Evolutionary conservation across 1,284 basidiomycete species (phyloP), one percentile per base, ranked within the genome.

Genomic region (Ustilago lituana): DNA sequence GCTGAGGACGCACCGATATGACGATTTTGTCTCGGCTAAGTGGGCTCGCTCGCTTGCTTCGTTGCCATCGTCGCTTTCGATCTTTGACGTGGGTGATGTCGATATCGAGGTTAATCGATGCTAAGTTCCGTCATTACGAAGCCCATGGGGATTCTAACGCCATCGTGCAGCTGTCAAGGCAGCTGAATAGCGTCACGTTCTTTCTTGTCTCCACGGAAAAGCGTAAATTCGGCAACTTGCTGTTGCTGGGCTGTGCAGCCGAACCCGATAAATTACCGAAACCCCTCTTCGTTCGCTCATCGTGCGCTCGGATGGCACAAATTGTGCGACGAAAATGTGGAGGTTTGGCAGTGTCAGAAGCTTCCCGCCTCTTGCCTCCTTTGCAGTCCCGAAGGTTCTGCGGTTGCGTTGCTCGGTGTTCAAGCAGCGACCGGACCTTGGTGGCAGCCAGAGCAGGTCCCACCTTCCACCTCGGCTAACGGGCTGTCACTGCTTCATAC

Each of bases 91-190:
- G 15, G 33, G 19, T 5, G 23, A 15, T 11, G 19, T 31, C 8
- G n/a, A 10, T 35, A 45, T 43, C 47, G 26, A n/a, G n/a, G n/a
- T n/a, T n/a, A n/a, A n/a, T n/a, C n/a, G 37, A 40, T 37, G 56
- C 29, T 35, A 26, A 23, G 17, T 60, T 53, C 49, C 51, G 58
- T 60, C 58, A 60, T 36, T 43, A 4, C 32, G 19, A 51, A 15
- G 26, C 26, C 23, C n/a, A n/a, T n/a, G n/a, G n/a, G n/a, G n/a
- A n/a, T n/a, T n/a, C 20, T 23, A 32, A 35, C 36, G n/a, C 33
- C 47, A 57, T 44, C 32, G 17, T 39, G 50, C 33, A 44, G 40
- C 39, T 52, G 32, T 44, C 40, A 44, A 35, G 14, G 47, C 47
- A 39, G 9, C 33, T 41, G 37, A 17, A 3, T 10, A 29, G 41